Evolutionary conservation across 2,329 filamentous ascomycete genomes (phyloP), one percentile per base, ranked within the genome.

Genomic region (Aureobasidium vineae): DNA sequence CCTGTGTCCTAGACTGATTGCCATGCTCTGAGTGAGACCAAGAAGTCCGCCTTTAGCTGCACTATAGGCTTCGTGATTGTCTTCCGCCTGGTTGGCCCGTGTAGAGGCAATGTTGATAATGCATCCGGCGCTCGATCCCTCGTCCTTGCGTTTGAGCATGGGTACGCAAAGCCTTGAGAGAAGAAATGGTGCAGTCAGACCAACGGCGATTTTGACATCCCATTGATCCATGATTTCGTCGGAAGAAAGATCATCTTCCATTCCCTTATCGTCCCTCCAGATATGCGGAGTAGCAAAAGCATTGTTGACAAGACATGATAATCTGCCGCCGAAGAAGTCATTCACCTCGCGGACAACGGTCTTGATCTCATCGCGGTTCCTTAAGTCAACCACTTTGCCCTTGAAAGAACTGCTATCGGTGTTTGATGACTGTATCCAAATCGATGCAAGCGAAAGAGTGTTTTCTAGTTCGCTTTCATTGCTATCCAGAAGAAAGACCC

Each of bases 41-140:
- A 84, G 71, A 28, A 85, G 71, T 0, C 82, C 82, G 2, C 82
- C 82, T 72, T 85, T 84, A 0, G 79, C 81, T 0, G 82, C 75
- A 1, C 80, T 79, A 66, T 84, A 84, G 1, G 77, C 78, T 72
- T 84, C 82, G 66, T 82, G 81, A 64, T 83, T 76, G 0, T 77
- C 71, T 71, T 84, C 83, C 45, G 79, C 77, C 75, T 83, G 81
- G 53, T 79, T 73, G 0, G 82, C 82, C 31, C 82, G 77, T 7
- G 82, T 84, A 1, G 80, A 83, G 0, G 81, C 81, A 40, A 85
- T 78, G 70, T 83, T 79, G 65, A 84, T 76, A 40, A 81, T 73
- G 28, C 69, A 71, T 16, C 68, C 68, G 16, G 59, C 45, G n/a
- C 53, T 47, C 13, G 26, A 38, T 6, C 45, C 38, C 11, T 28